Conservation (phyloP, 129 eudicot species). For the Helianthus tuberosus region DNA sequence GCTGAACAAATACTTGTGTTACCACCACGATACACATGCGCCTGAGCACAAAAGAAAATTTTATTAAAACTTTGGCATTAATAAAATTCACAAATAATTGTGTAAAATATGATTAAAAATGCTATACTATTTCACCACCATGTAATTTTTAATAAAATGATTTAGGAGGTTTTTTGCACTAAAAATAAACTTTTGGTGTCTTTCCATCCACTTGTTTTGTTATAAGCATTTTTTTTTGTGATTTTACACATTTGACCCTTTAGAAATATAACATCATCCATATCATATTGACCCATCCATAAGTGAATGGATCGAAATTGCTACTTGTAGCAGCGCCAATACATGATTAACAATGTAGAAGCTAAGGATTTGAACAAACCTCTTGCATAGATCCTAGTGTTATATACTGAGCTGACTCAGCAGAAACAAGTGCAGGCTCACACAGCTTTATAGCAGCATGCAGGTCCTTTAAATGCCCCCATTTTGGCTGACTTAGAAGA, state of each 20-base stretch:
- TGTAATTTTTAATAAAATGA: neutral
- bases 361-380: slow-evolving; percentile 48
- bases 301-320: neutral
- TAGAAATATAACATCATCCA: neutral
- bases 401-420: slow-evolving; percentile 77
- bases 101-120: neutral
- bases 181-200: no score
- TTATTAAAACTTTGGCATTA: neutral
- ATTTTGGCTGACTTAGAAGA: slow-evolving; percentile 86
- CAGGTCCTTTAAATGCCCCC: slow-evolving; percentile 95
- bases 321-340: slow-evolving; percentile 1
- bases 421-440: slow-evolving; percentile 96
- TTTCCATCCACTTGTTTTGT: neutral
- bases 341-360: slow-evolving; percentile 19
- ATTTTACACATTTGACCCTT: slow-evolving; percentile 1
- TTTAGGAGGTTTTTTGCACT: no score
- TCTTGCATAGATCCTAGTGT: slow-evolving; percentile 85
- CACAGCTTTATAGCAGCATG: slow-evolving; percentile 97
- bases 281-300: neutral
- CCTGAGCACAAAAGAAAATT: slow-evolving; percentile 47
- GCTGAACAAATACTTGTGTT: slow-evolving; percentile 71
- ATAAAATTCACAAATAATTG: neutral
- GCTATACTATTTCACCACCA: neutral
- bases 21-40: slow-evolving; percentile 77
- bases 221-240: neutral